A percentile compares a stretch with the other conserved stretches of the same genome.
Evolutionary conservation across 257 asterid genomes (phyloP).

Genomic region (Mentha longifolia): DNA sequence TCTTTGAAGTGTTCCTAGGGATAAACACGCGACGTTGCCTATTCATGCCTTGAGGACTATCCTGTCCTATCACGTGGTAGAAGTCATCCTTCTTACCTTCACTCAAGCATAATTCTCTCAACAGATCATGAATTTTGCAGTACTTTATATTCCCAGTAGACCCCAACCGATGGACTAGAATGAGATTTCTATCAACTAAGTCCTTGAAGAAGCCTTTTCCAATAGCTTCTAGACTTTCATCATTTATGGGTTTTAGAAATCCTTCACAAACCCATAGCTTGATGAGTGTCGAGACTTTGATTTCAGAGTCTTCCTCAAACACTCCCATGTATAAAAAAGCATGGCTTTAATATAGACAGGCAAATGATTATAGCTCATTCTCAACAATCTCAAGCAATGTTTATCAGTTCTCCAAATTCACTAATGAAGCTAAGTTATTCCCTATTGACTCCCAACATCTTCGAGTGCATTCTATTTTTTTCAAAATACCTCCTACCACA

Average conservation of each 20-base stretch:
- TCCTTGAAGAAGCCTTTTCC: neutral
- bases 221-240: neutral
- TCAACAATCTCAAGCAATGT: too few species aligned
- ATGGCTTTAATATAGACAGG: too few species aligned
- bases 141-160: neutral
- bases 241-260: neutral
- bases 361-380: too few species aligned
- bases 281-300: too few species aligned
- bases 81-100: constrained; percentile 9
- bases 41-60: neutral
- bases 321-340: too few species aligned
- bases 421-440: neutral
- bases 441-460: too few species aligned
- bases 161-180: neutral
- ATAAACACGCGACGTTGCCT: constrained; percentile 12
- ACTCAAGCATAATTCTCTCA: constrained; percentile 21
- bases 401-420: constrained; percentile 9
- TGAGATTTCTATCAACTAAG: constrained; percentile 13
- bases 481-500: constrained; percentile 18
- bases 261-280: too few species aligned
- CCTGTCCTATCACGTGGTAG: neutral
- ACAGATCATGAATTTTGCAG: constrained; percentile 15
- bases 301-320: too few species aligned
- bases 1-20: neutral
- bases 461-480: neutral